These are phyloP conservation scores for Stipa capillata DNA, from an alignment of 176 grass and related monocot species.

Conservation along the genomic window DNA sequence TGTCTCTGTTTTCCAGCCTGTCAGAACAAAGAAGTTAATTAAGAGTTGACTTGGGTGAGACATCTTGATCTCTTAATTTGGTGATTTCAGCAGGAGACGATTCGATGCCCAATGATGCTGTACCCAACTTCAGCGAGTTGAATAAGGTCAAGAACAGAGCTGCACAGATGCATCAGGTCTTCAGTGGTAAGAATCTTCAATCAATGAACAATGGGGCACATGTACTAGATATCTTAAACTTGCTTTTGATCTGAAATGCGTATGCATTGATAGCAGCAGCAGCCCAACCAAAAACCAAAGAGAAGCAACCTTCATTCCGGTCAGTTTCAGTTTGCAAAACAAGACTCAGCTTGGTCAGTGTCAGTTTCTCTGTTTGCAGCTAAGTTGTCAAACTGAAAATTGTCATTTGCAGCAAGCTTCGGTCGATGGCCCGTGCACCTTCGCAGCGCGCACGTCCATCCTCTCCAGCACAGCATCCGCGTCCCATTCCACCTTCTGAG, in stretches of 20 bases:
- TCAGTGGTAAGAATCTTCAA: constrained; percentile 36
- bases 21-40: neutral
- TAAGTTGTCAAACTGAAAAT: neutral
- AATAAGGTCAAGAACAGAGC: constrained; percentile 35
- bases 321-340: constrained; percentile 9
- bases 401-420: constrained; percentile 52
- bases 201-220: neutral
- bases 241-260: neutral
- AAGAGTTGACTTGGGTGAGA: neutral
- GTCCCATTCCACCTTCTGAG: constrained; percentile 22
- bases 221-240: neutral
- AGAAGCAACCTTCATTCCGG: constrained; percentile 70
- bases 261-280: neutral
- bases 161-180: constrained; percentile 37
- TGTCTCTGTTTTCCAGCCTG: neutral
- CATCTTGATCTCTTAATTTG: neutral
- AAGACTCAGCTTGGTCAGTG: neutral
- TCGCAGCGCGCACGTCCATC: constrained; percentile 62
- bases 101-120: constrained; percentile 57
- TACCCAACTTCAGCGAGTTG: constrained; percentile 63
- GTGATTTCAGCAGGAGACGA: constrained; percentile 29
- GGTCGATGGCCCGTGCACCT: constrained; percentile 37
- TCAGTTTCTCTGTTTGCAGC: neutral
- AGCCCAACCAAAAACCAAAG: constrained; percentile 32
- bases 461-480: constrained; percentile 39